These are phyloP conservation scores for Amoebophrya sp. DNA, from an alignment of 169 alveolate species.

Conservation along the genomic window DNA sequence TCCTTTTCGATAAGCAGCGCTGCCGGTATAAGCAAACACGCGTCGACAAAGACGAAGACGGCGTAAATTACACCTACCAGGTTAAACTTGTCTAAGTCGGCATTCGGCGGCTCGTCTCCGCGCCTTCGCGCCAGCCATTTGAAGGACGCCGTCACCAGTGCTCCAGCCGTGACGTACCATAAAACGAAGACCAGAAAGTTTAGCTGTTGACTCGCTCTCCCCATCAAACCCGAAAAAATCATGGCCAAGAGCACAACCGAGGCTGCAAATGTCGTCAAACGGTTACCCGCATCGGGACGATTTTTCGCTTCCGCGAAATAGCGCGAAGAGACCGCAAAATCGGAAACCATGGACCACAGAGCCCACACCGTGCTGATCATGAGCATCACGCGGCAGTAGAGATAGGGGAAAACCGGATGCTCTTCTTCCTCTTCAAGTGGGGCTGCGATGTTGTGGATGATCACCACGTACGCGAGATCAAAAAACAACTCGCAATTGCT, in stretches of 20 bases:
- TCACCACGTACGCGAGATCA: background rate
- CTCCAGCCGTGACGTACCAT: background rate
- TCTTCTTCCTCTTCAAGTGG: background rate
- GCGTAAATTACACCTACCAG: background rate
- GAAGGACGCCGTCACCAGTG: background rate
- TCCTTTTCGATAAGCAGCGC: background rate
- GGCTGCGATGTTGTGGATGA: background rate
- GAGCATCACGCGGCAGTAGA: background rate
- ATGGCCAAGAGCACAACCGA: background rate
- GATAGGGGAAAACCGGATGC: background rate
- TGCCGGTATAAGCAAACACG: background rate
- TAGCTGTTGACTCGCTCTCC: background rate
- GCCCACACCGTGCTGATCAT: background rate
- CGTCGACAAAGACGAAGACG: no score
- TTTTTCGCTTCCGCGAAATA: background rate
- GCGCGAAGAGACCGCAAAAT: background rate
- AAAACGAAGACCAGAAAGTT: background rate
- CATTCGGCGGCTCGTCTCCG: background rate
- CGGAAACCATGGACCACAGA: background rate
- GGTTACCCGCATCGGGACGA: background rate
- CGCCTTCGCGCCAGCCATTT: background rate
- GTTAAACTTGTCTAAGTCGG: background rate
- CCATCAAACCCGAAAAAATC: background rate
- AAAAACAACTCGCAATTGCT: background rate
- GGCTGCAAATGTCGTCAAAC: background rate